Base-by-base conservation (phyloP, 1,284 basidiomycete species). In the Ustilago tritici region DNA sequence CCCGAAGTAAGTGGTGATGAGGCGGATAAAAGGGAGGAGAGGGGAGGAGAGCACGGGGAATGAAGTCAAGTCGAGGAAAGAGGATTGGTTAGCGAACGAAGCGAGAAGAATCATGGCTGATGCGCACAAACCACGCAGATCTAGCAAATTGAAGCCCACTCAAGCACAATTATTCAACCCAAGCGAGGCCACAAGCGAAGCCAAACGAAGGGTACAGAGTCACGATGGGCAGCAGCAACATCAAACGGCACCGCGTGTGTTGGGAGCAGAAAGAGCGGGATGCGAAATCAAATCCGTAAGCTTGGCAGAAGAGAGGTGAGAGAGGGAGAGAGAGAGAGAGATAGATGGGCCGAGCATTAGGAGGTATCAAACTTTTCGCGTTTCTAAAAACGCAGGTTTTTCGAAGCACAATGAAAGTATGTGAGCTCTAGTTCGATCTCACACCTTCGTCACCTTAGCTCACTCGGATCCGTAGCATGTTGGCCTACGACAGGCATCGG, bases 341-440 rank as follows among this genome's bases (percentile, higher is more conserved):
- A 41, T 3, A 41, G 23, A 28, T 46, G 56, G 56, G 56, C 56
- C 56, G 56, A 57, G 56, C 56, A 40, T 57, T 23, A 23, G 23
- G 23, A 23, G 2, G 23, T 28, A 28, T 28, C 23, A 28, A 28
- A 28, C 23, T 28, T 28, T 28, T 28, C 0, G 23, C 23, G 3
- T 28, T 28, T 28, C 23, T 28, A 28, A 28, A 28, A 28, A 28
- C 23, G 23, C 23, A 3, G 23, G 23, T 28, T 28, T 28, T 28
- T 28, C 23, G 23, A 28, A 28, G 23, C 23, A 3, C 0, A 3
- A 3, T 28, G 23, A 28, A 28, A 28, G 23, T 28, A 28, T 28
- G 23, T 28, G 23, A 28, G 23, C 23, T 28, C 23, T 28, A 28
- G 23, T 28, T 28, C 23, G 23, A 28, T 28, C 23, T 28, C 3